Evolutionary conservation across 1,284 basidiomycete genomes (phyloP), one percentile per base, ranked within the genome.

Genomic region (Sporisorium iseilematis-ciliati): DNA sequence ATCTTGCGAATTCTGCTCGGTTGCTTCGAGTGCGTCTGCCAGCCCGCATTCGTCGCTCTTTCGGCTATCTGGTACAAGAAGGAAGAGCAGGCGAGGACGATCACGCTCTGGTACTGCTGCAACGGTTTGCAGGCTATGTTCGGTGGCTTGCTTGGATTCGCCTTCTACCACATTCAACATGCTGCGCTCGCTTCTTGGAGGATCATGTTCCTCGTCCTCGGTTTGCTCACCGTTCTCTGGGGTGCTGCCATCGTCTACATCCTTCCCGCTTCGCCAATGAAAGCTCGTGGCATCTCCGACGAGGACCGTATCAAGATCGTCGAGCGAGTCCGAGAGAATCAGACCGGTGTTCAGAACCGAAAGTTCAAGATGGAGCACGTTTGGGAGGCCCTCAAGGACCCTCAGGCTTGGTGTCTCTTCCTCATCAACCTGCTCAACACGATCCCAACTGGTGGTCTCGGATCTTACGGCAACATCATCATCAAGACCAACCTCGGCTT

Each of bases 241-340:
- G 71, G 66, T 23, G 33, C 41, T 5, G 35, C 64, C 18, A 64
- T 76, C 43, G 75, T 86, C 4, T 89, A 83, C 55, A 56, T 75
- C 29, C 65, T 81, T 3, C 80, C 80, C 8, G 35, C 35, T 25
- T 63, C 62, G 35, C 79, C 79, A 1, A 78, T 69, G 62, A 67
- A 41, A 8, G 68, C 68, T 8, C 55, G 82, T 11, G 83, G 89
- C 75, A 89, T 86, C 75, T 86, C 87, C 14, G 82, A 86, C 25
- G 87, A 88, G 68, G 89, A 90, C 67, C 86, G 87, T 29, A 65
- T 87, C 20, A 87, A 89, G 38, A 87, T 89, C 60, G 87, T 88
- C 46, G 89, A 90, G 79, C 86, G 89, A 18, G 88, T 90, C 3
- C 83, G 89, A 33, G 88, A 88, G 76, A 89, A 89, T 75, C 79